Base-by-base conservation (phyloP, 768 basidiomycete species). In the Inosperma sp. region DNA sequence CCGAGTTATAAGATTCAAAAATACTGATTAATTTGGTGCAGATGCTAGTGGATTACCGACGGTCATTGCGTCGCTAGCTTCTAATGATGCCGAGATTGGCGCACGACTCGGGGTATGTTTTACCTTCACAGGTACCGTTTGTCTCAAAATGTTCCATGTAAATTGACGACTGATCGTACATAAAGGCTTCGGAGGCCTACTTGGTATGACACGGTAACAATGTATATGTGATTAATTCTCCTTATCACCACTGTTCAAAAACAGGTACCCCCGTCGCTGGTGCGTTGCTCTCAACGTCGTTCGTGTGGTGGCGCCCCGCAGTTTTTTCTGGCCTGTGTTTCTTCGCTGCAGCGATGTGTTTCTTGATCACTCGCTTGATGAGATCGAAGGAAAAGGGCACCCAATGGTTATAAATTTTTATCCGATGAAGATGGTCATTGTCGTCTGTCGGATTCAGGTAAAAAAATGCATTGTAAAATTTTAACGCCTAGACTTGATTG, bases 291-390 rank as follows among this genome's bases (percentile, higher is more conserved):
- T 74, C 79, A 0, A 54, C 68, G 7, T 61, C 69, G 0, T 82
- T 76, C 51, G 57, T 76, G 5, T 84, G 83, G 83, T 82, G 79
- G 78, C 69, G 76, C 27, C 78, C 79, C 1, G 75, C 75, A 9
- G 48, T 82, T 7, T 84, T 82, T 56, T 69, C 75, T 23, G 81
- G 79, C 33, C 23, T 71, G n/a, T 70, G 62, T 52, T 66, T 73
- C 14, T 44, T 61, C 19, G 56, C 42, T 31, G 70, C 67, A 2
- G 58, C 56, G 7, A 37, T 59, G 19, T 69, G 68, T 43, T 72
- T 72, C 55, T 48, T 53, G 34, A 46, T 57, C 6, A 58, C 69
- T 6, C 51, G 70, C 21, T 54, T 58, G 29, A 39, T 71, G 21
- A 48, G 57, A 8, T 56, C 65, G 7, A 54, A 59, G 30, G 56